A percentile compares a stretch with the other conserved stretches of the same genome.
phyloP scores from a whole-genome alignment of 1,284 basidiomycete genomes.

The Anthracocystis setariae region DNA sequence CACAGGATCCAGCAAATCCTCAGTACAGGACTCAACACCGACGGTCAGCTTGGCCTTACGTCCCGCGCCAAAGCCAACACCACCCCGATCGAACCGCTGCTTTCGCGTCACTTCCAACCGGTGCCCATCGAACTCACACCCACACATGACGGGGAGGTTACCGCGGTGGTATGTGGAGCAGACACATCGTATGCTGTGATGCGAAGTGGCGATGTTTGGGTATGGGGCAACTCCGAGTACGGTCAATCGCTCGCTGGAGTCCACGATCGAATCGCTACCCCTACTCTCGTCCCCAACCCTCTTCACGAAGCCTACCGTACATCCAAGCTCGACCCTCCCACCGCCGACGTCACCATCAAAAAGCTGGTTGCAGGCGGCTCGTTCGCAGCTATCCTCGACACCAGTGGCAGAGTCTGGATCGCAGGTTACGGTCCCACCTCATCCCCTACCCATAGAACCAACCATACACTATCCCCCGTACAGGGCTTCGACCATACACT shows the following conservation, averaged over 20 bases:
- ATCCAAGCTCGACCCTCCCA: not conserved
- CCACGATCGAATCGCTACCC: slow-evolving; percentile 21
- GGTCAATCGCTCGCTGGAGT: slow-evolving; percentile 39
- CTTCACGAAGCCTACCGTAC: slow-evolving; percentile 9
- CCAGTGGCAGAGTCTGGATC: slow-evolving; percentile 16
- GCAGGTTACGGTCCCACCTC: slow-evolving; percentile 22
- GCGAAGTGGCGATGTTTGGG: slow-evolving; percentile 18
- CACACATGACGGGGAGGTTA: not conserved
- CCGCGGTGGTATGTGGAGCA: slow-evolving; percentile 36
- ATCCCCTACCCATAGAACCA: not conserved
- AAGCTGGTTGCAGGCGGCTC: slow-evolving; percentile 38
- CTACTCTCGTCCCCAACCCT: slow-evolving; percentile 10
- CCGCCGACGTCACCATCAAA: not conserved
- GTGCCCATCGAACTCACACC: slow-evolving; percentile 6
- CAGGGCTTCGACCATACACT: not conserved
- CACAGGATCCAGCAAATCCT: slow-evolving; percentile 8
- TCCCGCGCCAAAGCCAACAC: not conserved
- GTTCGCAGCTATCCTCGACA: slow-evolving; percentile 35
- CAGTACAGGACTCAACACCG: slow-evolving; percentile 48
- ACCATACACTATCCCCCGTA: not conserved
- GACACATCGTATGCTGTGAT: slow-evolving; percentile 51
- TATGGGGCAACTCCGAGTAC: slow-evolving; percentile 61
- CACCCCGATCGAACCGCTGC: slow-evolving; percentile 22
- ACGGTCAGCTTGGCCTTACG: slow-evolving; percentile 50
- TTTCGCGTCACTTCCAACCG: slow-evolving; percentile 5